A percentile compares a stretch with the other conserved stretches of the same genome.
These are phyloP conservation scores for Dothideomycetes sp. DNA, from an alignment of 2,329 filamentous ascomycete genomes.

Conservation along the genomic window DNA sequence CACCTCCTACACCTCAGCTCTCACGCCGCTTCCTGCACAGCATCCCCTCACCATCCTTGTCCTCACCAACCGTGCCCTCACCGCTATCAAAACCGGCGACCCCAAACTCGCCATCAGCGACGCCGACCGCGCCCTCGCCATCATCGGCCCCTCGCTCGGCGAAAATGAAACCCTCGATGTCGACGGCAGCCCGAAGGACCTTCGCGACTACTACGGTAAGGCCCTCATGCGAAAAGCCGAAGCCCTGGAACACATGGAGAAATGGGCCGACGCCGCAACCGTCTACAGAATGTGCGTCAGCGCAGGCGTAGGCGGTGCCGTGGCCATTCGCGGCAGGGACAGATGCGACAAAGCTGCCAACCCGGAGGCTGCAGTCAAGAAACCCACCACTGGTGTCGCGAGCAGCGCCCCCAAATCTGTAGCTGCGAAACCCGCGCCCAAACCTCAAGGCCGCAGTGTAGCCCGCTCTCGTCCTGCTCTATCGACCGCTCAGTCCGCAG, in stretches of 20 bases:
- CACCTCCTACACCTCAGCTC: constrained; percentile 65
- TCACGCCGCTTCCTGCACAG: constrained; percentile 59
- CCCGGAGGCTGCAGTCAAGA: constrained; percentile 46
- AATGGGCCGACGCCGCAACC: constrained; percentile 71
- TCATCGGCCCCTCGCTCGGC: constrained; percentile 72
- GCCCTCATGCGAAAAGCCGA: constrained; percentile 91
- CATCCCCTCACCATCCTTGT: constrained; percentile 85
- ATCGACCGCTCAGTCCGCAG: constrained; percentile 34
- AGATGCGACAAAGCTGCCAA: constrained; percentile 72
- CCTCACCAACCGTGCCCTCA: constrained; percentile 82
- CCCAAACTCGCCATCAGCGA: constrained; percentile 79
- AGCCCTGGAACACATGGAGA: constrained; percentile 89
- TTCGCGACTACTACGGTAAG: constrained; percentile 90
- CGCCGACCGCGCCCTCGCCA: constrained; percentile 64
- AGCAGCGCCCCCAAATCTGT: constrained; percentile 3
- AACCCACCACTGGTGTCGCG: constrained; percentile 21
- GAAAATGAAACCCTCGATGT: constrained; percentile 71
- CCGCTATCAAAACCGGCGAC: constrained; percentile 81
- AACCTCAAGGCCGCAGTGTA: not conserved
- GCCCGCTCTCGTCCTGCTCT: constrained; percentile 14
- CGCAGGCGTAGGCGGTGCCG: constrained; percentile 71
- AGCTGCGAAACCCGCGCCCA: constrained; percentile 3
- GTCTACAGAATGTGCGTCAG: constrained; percentile 80
- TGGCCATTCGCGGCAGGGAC: constrained; percentile 74
- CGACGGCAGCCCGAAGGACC: constrained; percentile 57